Evolutionary conservation across 257 asterid genomes (phyloP), one percentile per base, ranked within the genome.

Genomic region (Echites panduratus): DNA sequence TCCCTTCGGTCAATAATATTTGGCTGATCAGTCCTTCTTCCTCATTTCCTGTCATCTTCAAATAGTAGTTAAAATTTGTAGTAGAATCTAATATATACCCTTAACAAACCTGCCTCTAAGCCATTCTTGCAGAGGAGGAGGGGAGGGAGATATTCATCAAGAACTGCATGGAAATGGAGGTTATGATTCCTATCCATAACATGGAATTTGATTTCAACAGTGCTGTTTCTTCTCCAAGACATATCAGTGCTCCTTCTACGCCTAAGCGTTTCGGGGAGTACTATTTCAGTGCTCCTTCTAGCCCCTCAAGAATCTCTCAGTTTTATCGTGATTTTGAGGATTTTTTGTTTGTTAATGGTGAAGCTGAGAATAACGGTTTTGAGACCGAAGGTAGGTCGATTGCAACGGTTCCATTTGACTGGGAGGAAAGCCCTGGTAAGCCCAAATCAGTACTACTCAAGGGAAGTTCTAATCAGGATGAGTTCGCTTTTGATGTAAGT

Each of bases 251-350:
- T 13, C 88, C 89, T 66, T 47, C 85, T 0, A 68, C 90, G 0
- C 90, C 91, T 2, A 78, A 71, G 50, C 72, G 80, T 9, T 76
- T 84, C 48, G 85, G 88, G 1, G 82, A 80, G 0, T 85, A 75
- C 79, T 92, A 89, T 69, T 77, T 76, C 78, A 89, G 96, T 68
- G 96, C 97, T 27, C 97, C 97, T 0, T 44, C 92, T 0, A 87
- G 90, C 76, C 97, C 97, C 17, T 72, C 90, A 26, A 89, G 81
- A 49, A 78, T 85, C 62, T 78, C 89, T 53, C 85, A 71, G 19
- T 82, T 88, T 54, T 83, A 81, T 52, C 70, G 79, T 0, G 87
- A 82, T 38, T 84, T 81, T 22, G 81, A 86, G 2, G 82, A 78
- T 59, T 77, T 79, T 41, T 62, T 74, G 72, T 43, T 32, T 32